Conservation (phyloP, 192 early-diverging fungal species). For the Umbelopsis sp. region DNA sequence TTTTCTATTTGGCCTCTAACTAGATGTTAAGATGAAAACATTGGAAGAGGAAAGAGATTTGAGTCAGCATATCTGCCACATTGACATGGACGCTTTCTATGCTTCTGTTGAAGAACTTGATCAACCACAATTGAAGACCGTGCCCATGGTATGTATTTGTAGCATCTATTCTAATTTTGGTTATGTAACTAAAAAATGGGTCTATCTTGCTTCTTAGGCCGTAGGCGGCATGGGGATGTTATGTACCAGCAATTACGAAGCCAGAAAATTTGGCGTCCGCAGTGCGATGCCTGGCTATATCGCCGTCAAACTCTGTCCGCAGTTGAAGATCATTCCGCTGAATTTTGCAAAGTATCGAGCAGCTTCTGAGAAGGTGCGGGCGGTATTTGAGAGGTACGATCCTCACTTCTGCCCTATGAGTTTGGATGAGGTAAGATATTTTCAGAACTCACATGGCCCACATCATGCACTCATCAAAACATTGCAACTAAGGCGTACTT, state of each 20-base stretch:
- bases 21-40: conserved; percentile 5
- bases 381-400: conserved; percentile 64
- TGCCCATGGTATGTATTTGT: conserved; percentile 52
- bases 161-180: not conserved
- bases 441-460: not conserved
- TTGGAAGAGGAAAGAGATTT: conserved; percentile 52
- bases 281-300: conserved; percentile 71
- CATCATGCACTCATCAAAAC: not conserved
- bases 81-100: conserved; percentile 80
- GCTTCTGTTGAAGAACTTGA: conserved; percentile 74
- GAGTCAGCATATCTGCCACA: conserved; percentile 56
- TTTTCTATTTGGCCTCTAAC: not conserved
- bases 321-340: conserved; percentile 51
- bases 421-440: conserved; percentile 49
- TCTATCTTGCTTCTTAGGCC: not conserved
- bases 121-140: conserved; percentile 56
- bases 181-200: not conserved
- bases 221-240: conserved; percentile 61
- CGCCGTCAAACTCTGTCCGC: conserved; percentile 60
- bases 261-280: conserved; percentile 65
- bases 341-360: conserved; percentile 58
- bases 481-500: conserved; percentile 38
- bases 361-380: conserved; percentile 47
- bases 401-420: conserved; percentile 55
- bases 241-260: conserved; percentile 69